Base-by-base conservation (phyloP, 2,329 filamentous ascomycete genomes). In the Xylaria sp. region DNA sequence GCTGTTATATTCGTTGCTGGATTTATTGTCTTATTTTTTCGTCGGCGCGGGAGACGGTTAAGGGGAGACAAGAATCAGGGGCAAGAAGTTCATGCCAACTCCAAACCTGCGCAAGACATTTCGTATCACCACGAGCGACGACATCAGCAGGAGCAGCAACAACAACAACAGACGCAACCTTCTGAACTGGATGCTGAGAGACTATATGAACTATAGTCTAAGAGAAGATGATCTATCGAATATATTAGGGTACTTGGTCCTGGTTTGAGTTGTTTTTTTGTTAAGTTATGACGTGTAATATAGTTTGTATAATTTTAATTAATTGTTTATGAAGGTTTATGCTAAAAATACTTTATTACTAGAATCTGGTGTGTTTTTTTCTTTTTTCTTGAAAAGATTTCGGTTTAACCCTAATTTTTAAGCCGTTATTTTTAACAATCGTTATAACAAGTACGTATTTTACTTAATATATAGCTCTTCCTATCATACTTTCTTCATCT, bases 1-100 rank as follows among this genome's bases (percentile, higher is more conserved):
- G 58, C 12, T 50, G 54, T 32, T 21, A 27, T 45, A 45, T 9
- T 65, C 19, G 55, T 55, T 11, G 9, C 36, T 34, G 62, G 53
- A 32, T 14, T 48, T 21, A 45, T 17, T 14, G 11, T 56, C 7
- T 14, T 56, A 4, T 12, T 42, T 12, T 12, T 56, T 30, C 50
- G 50, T 24, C 34, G 19, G 12, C n/a, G 34, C 6, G 9, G 54
- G 34, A 24, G n/a, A 21, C 54, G 32, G 34, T 14, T 24, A 19
- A 27, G n/a, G n/a, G 34, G n/a, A 8, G 24, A 53, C 24, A 12
- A 53, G 27, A 12, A 4, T 32, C 12, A 11, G 12, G 24, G 6
- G 17, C 24, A 53, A 53, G 27, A 14, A 32, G 32, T 32, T 6
- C 24, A 53, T 17, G 50, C 24, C 50, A n/a, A 53, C 27, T 30